Base-by-base conservation (phyloP, 306 rosid species). In the Trifolium fragiferum region DNA sequence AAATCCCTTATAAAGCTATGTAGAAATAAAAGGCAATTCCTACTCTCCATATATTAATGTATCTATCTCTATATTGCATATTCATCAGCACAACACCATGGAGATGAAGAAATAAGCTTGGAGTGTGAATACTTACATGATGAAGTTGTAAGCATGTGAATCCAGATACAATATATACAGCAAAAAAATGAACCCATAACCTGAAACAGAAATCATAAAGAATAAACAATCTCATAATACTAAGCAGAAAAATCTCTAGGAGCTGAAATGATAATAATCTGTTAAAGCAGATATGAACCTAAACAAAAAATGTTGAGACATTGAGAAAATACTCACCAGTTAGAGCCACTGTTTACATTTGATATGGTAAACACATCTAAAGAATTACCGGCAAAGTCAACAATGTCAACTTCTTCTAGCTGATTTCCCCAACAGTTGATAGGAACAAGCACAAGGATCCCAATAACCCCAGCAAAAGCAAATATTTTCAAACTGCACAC, bases 111-210 rank as follows among this genome's bases (percentile, higher is more conserved):
- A 70, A 73, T 54, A 20, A 76, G 80, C 66, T 70, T 69, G 32
- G 77, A 53, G 38, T 25, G 40, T 67, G 35, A 58, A 23, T 71
- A 81, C 97, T 86, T 89, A 94, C 99, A 73, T 83, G 70, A 85
- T 82, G 86, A 59, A 94, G 99, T 66, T 83, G 88, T 40, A 79
- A 83, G 87, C 97, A 94, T 72, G 84, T 77, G 78, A 88, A 94
- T 64, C 82, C 84, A 35, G 96, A 88, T 79, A 94, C 87, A 25
- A 84, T 16, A 88, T 94, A 94, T 77, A 94, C 92, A 51, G 97
- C 99, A 50, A 75, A 20, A 75, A 92, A 94, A 88, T 94, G 99
- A 59, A 88, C 41, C 97, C 99, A 94, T 73, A 94, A 83, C 85
- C 99, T 94, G 93, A 78, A 70, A 71, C 32, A 55, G 72, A 12